Percentiles rank a stretch among this genome's conserved stretches.
These are phyloP conservation scores for Cocos nucifera DNA, from an alignment of 176 grass and related monocot species.

Conservation along the genomic window DNA sequence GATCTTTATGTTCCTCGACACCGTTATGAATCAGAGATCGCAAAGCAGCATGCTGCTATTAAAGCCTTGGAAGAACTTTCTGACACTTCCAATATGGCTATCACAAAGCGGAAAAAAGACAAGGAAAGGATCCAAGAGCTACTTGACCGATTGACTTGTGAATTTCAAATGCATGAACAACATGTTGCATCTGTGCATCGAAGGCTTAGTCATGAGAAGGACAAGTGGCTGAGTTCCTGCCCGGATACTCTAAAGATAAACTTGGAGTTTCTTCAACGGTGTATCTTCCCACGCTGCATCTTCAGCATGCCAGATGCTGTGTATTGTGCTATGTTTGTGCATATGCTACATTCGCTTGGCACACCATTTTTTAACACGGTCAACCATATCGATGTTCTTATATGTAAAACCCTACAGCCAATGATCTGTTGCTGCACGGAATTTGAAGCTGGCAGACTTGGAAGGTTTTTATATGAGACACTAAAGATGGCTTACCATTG, in stretches of 20 bases:
- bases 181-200: conserved; percentile 70
- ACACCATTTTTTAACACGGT: conserved; percentile 93
- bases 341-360: conserved; percentile 71
- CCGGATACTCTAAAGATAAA: conserved; percentile 88
- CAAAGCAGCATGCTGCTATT: conserved; percentile 78
- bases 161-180: conserved; percentile 77
- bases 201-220: conserved; percentile 79
- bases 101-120: conserved; percentile 93
- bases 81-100: conserved; percentile 90
- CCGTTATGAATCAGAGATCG: conserved; percentile 86
- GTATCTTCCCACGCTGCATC: conserved; percentile 79
- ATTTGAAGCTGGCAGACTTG: conserved; percentile 88
- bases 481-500: conserved; percentile 93
- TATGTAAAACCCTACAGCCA: conserved; percentile 91
- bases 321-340: conserved; percentile 93
- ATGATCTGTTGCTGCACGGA: conserved; percentile 99
- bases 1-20: conserved; percentile 88
- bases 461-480: conserved; percentile 92
- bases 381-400: conserved; percentile 86
- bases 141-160: conserved; percentile 69
- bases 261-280: conserved; percentile 92
- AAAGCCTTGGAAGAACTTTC: conserved; percentile 93
- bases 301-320: conserved; percentile 90
- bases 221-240: conserved; percentile 80
- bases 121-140: conserved; percentile 98